These are phyloP conservation scores for Scheffersomyces titani DNA, from an alignment of 1,139 yeast species.

Conservation along the genomic window DNA sequence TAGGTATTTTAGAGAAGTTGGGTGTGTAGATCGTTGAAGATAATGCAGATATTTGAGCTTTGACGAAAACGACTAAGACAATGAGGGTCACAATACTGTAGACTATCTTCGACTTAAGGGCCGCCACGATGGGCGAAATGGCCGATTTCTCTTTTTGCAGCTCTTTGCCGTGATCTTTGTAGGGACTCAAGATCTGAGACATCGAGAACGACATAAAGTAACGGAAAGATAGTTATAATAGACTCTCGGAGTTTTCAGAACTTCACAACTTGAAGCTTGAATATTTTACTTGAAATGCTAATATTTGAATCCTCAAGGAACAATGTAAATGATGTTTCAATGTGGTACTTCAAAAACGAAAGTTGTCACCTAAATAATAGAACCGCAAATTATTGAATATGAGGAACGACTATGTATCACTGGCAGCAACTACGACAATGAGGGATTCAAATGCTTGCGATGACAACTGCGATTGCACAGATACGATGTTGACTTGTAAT, in stretches of 20 bases:
- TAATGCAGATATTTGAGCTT: not conserved
- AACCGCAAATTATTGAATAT: not conserved
- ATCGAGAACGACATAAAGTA: not conserved
- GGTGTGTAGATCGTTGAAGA: slow-evolving; percentile 14
- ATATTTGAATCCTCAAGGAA: not conserved
- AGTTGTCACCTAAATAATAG: not conserved
- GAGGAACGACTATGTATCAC: not conserved
- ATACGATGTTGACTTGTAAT: not conserved
- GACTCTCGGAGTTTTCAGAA: not conserved
- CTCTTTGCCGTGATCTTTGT: not conserved
- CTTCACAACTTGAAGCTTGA: not conserved
- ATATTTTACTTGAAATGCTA: not conserved
- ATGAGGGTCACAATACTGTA: not conserved
- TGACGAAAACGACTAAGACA: not conserved
- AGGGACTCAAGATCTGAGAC: not conserved
- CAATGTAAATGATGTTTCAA: not conserved
- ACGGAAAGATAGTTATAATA: not conserved
- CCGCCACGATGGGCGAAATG: not conserved
- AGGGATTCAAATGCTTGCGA: not conserved
- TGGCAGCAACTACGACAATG: not conserved
- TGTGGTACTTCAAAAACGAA: not conserved
- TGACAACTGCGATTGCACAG: not conserved
- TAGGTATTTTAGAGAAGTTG: slow-evolving; percentile 18
- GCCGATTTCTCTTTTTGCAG: not conserved
- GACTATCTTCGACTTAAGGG: not conserved